Evolutionary conservation across 2,329 filamentous ascomycete species (phyloP).

Genomic region (Westerdykella ornata): DNA sequence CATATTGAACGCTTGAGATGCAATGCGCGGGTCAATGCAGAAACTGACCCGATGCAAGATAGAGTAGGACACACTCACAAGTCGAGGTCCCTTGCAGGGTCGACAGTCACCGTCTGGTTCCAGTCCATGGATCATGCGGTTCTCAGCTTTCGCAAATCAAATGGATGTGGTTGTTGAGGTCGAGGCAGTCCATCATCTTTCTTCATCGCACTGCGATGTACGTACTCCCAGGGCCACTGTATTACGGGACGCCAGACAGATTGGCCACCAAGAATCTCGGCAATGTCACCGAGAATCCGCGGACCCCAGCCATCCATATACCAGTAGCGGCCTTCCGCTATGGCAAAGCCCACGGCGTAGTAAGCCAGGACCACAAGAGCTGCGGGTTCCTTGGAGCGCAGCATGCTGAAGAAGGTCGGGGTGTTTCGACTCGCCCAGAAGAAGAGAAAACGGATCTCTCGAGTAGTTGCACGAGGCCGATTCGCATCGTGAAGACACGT

Average conservation of each 20-base stretch:
- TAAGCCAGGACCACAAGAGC: constrained; percentile 37
- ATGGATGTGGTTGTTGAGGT: no score
- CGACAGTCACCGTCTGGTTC: no score
- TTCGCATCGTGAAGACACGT: constrained; percentile 17
- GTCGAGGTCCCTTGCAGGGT: no score
- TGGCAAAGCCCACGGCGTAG: constrained; percentile 33
- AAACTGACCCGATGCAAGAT: no score
- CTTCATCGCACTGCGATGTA: no score
- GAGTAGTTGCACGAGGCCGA: constrained; percentile 23
- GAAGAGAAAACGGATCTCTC: constrained; percentile 32
- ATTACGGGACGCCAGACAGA: constrained; percentile 20
- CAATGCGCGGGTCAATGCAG: no score
- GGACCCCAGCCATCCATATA: constrained; percentile 36
- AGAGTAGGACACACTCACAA: no score
- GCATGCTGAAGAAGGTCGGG: constrained; percentile 24
- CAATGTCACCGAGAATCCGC: constrained; percentile 20
- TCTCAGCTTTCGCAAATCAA: no score
- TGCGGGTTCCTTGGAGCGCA: constrained; percentile 28
- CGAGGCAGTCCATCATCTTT: no score
- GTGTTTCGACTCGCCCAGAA: constrained; percentile 36
- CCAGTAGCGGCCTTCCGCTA: constrained; percentile 34
- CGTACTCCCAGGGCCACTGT: constrained; percentile 20
- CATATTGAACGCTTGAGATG: no score
- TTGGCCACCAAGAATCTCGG: constrained; percentile 13
- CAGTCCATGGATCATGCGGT: no score